Base-by-base conservation (phyloP, 1,139 yeast genomes). In the Nakaseomyces nivariensis region DNA sequence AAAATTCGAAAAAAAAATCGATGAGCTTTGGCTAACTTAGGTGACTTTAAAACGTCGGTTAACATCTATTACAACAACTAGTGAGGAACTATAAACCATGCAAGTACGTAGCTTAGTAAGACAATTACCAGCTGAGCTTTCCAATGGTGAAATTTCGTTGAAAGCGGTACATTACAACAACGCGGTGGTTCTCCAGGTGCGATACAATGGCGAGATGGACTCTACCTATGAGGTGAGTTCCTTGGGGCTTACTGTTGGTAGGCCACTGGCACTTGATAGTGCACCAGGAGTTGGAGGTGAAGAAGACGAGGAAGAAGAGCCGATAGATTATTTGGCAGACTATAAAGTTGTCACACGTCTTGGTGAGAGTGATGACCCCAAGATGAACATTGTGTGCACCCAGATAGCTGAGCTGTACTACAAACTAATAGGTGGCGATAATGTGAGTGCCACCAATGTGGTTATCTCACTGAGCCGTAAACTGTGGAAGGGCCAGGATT, bases 391-490 rank as follows among this genome's bases (percentile, higher is more conserved):
- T 4, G 56, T 61, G 31, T 57, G 60, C 45, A 54, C 59, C 3
- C 66, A 60, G 52, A 58, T 61, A 42, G 63, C 61, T 3, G 62
- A 60, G 47, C 50, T 66, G 41, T 59, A 60, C 45, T 53, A 56
- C 27, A 54, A 54, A 37, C 57, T 57, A 4, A 56, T 62, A 5
- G 37, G 58, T 11, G 64, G 64, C 4, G 43, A 45, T 7, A 52
- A 49, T 13, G 37, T 48, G 4, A 41, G 48, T 7, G 46, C 51
- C 25, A 47, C 54, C 6, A 67, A 65, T 47, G 50, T 72, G 10
- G 63, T 75, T 5, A 56, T 76, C 5, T 69, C 72, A 4, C 51
- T 71, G 31, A 71, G 76, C 51, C 73, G 76, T 1, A 72, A 68
- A 52, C 49, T 75, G 5, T 74, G 71, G 58, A 51, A 53, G n/a